Evolutionary conservation across 2,329 filamentous ascomycete species (phyloP).

Genomic region (Neurospora sp.): DNA sequence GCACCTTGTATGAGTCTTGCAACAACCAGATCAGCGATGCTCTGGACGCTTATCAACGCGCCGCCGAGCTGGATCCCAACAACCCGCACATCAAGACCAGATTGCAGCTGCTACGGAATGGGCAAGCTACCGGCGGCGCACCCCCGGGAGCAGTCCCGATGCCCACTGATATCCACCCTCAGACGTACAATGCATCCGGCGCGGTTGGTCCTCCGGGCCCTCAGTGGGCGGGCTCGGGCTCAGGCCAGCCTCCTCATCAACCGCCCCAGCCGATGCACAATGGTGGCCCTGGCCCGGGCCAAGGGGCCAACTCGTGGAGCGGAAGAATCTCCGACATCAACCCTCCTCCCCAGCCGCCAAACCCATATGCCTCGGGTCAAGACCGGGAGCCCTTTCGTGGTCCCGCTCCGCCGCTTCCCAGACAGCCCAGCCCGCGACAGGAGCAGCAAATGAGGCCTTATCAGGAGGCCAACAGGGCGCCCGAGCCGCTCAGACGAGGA

Average conservation of each 20-base stretch:
- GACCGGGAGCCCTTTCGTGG: conserved; percentile 60
- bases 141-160: conserved; percentile 70
- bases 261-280: conserved; percentile 18
- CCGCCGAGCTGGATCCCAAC: conserved; percentile 82
- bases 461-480: conserved; percentile 48
- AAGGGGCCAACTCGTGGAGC: conserved; percentile 43
- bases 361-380: conserved; percentile 58
- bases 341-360: conserved; percentile 61
- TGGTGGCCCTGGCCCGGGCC: conserved; percentile 48
- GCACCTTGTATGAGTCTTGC: conserved; percentile 94
- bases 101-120: conserved; percentile 77
- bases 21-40: conserved; percentile 98
- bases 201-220: conserved; percentile 77
- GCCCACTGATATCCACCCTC: conserved; percentile 91
- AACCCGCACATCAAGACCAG: conserved; percentile 97
- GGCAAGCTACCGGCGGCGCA: conserved; percentile 56
- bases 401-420: conserved; percentile 54
- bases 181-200: conserved; percentile 78
- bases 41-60: conserved; percentile 87
- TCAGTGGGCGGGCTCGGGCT: conserved; percentile 76
- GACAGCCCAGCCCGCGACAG: conserved; percentile 67
- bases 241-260: conserved; percentile 34
- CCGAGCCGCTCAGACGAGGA: conserved; percentile 38
- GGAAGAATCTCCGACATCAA: conserved; percentile 70
- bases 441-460: conserved; percentile 63